A percentile compares a stretch with the other conserved stretches of the same genome.
Conservation (phyloP, 768 basidiomycete genomes). For the Podaxis carcinomalis region DNA sequence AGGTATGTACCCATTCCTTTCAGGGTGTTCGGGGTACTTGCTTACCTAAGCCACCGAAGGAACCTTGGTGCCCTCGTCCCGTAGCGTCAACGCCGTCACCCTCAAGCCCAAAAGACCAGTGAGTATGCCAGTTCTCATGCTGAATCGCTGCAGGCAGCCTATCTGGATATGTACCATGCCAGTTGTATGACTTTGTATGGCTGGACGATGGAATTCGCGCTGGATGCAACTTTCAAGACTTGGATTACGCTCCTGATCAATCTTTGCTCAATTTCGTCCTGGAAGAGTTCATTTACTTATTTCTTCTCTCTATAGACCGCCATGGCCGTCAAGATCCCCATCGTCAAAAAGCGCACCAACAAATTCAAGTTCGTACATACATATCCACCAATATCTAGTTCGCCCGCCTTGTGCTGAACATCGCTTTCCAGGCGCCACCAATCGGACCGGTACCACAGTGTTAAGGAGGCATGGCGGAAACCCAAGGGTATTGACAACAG, state of each 20-base stretch:
- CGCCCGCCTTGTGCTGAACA: slow-evolving; percentile 3
- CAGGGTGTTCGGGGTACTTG: slow-evolving; percentile 4
- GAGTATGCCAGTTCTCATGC: slow-evolving; percentile 32
- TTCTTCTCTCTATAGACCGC: slow-evolving; percentile 24
- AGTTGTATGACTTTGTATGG: slow-evolving; percentile 13
- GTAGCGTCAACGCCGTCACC: slow-evolving; percentile 38
- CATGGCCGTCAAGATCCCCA: slow-evolving; percentile 46
- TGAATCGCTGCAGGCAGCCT: slow-evolving; percentile 16
- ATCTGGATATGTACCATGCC: slow-evolving; percentile 2
- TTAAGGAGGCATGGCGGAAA: slow-evolving; percentile 99
- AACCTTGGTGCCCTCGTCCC: slow-evolving; percentile 12
- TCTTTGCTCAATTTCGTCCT: slow-evolving; percentile 15
- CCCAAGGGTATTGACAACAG: slow-evolving; percentile 99
- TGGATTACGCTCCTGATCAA: slow-evolving; percentile 24
- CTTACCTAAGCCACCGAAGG: slow-evolving; percentile 26
- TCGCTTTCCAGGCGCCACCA: slow-evolving; percentile 78
- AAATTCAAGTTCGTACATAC: slow-evolving; percentile 80
- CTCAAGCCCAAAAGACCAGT: slow-evolving; percentile 51
- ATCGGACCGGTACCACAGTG: slow-evolving; percentile 94
- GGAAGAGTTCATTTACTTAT: slow-evolving; percentile 14
- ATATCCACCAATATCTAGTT: background rate
- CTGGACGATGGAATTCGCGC: slow-evolving; percentile 18
- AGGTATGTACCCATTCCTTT: background rate
- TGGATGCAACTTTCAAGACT: slow-evolving; percentile 29
- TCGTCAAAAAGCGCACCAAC: slow-evolving; percentile 97